A percentile compares a stretch with the other conserved stretches of the same genome.
Evolutionary conservation across 1,139 yeast genomes (phyloP).

Genomic region (Suhomyces guaymorum): DNA sequence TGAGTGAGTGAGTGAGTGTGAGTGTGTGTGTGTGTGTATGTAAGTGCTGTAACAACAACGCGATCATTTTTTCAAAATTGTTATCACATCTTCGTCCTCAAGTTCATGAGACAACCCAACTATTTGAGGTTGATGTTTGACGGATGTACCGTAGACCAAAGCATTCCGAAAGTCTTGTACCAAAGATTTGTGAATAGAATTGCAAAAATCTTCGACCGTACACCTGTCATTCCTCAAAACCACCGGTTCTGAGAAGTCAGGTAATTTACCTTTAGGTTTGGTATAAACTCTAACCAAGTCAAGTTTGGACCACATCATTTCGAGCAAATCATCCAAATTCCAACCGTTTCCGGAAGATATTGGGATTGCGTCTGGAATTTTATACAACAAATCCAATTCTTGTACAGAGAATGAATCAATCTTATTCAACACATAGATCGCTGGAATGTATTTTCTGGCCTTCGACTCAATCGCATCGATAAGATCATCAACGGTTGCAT

Average conservation of each 20-base stretch:
- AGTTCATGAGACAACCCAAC: conserved; percentile 83
- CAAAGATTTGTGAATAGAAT: conserved; percentile 89
- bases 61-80: conserved; percentile 78
- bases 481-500: conserved; percentile 94
- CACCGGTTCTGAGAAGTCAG: conserved; percentile 94
- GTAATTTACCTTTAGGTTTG: conserved; percentile 91
- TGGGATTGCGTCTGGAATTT: conserved; percentile 96
- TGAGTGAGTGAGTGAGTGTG: too few relatives aligned
- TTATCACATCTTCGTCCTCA: conserved; percentile 95
- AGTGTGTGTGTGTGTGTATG: too few relatives aligned
- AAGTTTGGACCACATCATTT: conserved; percentile 91
- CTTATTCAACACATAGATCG: conserved; percentile 89
- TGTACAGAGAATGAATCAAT: conserved; percentile 93
- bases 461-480: conserved; percentile 92
- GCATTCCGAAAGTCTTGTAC: conserved; percentile 94
- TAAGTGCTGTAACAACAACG: too few relatives aligned
- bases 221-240: conserved; percentile 81
- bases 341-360: conserved; percentile 94
- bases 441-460: conserved; percentile 91
- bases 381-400: conserved; percentile 83
- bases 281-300: conserved; percentile 93
- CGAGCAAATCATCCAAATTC: conserved; percentile 93
- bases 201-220: conserved; percentile 93
- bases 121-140: conserved; percentile 96
- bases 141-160: conserved; percentile 86